Base-by-base conservation (phyloP, 805 yeast genomes). In the Maudiozyma turicensis region DNA sequence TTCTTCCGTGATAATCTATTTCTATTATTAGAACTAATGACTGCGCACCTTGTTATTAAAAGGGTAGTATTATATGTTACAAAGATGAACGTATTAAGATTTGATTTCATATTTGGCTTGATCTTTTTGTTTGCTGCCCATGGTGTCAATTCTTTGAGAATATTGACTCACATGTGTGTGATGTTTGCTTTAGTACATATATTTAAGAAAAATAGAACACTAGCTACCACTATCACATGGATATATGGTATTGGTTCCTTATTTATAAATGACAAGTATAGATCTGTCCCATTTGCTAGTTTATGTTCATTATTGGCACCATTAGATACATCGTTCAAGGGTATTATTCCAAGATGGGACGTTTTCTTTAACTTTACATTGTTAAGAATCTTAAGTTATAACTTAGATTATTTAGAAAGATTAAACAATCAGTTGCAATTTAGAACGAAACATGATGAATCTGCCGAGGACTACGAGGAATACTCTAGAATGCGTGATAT, bases 331-430 rank as follows among this genome's bases (percentile, higher is more conserved):
- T 75, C 76, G 1, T 83, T 77, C 56, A 75, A 76, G 44, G 97
- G 98, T 0, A 75, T 90, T 11, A 82, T 93, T 52, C 73, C 80
- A 14, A 75, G 98, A 58, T 93, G 99, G 99, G 97, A 93, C 62
- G 97, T 93, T 3, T 87, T 86, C 58, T 93, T 81, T 74, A 93
- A 93, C 67, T 89, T 95, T 67, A 84, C 95, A 1, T 69, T 91
- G 51, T 73, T 93, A 48, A 76, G 97, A 59, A 79, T 89, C 75
- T 68, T 93, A 43, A 86, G 96, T 51, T 93, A 75, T 65, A 85
- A 86, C 54, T 62, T 86, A 53, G 99, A 93, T 67, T 88, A 76
- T 58, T 58, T 82, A 32, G 77, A 75, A 56, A 71, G 70, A 47
- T 64, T 55, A 56, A 20, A 55, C 54, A 32, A 55, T 72, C 49